Base-by-base conservation (phyloP, 2,329 filamentous ascomycete species). In the Coleophoma cylindrospora region DNA sequence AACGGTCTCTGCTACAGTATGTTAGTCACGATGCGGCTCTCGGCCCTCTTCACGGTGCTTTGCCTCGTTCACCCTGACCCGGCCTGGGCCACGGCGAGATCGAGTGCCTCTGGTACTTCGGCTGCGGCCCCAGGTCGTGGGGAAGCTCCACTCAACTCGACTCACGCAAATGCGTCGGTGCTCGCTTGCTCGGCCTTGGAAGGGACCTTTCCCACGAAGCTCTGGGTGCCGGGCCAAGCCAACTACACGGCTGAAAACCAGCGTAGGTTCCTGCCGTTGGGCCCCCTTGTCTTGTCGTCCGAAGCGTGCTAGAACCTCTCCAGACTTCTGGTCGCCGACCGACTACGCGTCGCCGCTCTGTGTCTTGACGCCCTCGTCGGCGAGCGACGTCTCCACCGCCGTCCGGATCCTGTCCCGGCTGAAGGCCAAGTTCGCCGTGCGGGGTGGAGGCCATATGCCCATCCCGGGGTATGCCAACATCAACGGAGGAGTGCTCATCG, bases 401-500 rank as follows among this genome's bases (percentile, higher is more conserved):
- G 19, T 56, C 6, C 37, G 36, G 12, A 50, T 54, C 13, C 32
- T 57, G 2, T 46, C 33, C 8, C 22, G 11, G 22, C 11, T 52
- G n/a, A 40, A 51, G 17, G 27, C 49, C 12, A 32, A 21, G 22
- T 56, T 56, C 45, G 51, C 54, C 17, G 49, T 56, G 13, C 22
- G 51, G 34, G 51, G 54, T 11, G 54, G 51, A 37, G 54, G 54
- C 12, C 54, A 56, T 32, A 51, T 53, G 51, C 49, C 47, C n/a
- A 52, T 54, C 33, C 49, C 50, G 12, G 32, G 37, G 9, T 38
- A 41, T 15, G 49, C 49, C 15, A 53, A 49, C 34, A 56, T 37
- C 22, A 34, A 50, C 22, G 45, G 48, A 15, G 55, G 55, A 4
- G 44, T 57, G 13, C 32, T 54, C 36, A 52, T 57, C 37, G 51